These are phyloP conservation scores for Dendrobium nobile DNA, from an alignment of 106 monocot species.

Conservation along the genomic window DNA sequence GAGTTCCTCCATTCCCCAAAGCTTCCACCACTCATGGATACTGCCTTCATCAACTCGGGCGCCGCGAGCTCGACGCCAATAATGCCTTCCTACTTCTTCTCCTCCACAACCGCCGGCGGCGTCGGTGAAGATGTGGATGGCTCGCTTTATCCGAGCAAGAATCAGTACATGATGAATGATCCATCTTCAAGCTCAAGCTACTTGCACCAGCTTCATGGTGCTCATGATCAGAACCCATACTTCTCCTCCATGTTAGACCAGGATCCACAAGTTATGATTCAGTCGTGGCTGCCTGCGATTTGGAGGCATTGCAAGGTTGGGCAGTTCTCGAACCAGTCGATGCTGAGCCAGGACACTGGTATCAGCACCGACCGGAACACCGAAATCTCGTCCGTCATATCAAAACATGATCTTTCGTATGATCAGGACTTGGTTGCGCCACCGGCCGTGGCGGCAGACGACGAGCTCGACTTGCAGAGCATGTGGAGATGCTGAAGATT, in stretches of 20 bases:
- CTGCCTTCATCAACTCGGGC: neutral
- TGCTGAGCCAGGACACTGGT: conserved; percentile 67
- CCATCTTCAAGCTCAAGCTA: neutral
- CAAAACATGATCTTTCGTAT: neutral
- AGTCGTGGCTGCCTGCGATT: neutral
- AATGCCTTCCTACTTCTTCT: neutral
- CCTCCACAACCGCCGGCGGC: neutral
- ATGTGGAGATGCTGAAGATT: conserved; percentile 11
- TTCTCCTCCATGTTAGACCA: neutral
- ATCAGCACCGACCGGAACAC: conserved; percentile 32
- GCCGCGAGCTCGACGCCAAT: neutral
- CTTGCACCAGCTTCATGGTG: neutral
- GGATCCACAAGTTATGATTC: neutral
- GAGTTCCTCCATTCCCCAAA: conserved; percentile 21
- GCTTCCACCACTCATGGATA: conserved; percentile 46
- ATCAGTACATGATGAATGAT: neutral
- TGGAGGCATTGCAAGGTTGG: conserved; percentile 46
- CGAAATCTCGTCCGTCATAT: conserved; percentile 53
- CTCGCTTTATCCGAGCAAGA: neutral
- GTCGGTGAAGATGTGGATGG: neutral
- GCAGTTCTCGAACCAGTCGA: conserved; percentile 45
- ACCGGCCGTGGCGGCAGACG: neutral
- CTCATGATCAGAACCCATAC: neutral
- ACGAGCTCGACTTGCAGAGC: neutral
- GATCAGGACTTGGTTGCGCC: neutral